Conservation (phyloP, 208 protist genomes). For the Lotmaria passim region DNA sequence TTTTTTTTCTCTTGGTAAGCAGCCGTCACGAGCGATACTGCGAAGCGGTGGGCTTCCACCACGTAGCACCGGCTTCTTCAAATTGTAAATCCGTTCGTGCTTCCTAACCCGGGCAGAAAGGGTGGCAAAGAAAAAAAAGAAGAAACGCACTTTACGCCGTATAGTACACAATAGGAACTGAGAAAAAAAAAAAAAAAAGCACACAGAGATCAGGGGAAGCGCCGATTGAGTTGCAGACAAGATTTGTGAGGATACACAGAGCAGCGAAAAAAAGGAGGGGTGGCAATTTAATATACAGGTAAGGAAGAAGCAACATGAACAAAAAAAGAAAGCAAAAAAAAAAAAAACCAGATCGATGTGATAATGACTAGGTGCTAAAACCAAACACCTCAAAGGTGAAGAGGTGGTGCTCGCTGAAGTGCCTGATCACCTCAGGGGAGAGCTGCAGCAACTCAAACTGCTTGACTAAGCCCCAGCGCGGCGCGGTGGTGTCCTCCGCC, state of each 20-base stretch:
- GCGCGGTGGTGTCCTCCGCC: constrained; percentile 42
- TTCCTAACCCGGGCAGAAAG: too few relatives aligned
- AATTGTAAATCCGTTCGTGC: too few relatives aligned
- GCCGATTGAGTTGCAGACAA: not conserved
- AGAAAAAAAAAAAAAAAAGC: constrained; percentile 7
- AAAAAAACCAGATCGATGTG: constrained; percentile 12
- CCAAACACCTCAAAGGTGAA: constrained; percentile 85
- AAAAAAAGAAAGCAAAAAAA: constrained; percentile 1
- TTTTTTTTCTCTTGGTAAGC: too few relatives aligned
- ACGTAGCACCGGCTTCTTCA: too few relatives aligned
- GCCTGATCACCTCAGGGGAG: constrained; percentile 50
- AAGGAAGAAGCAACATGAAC: not conserved
- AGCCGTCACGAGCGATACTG: too few relatives aligned
- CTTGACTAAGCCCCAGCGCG: constrained; percentile 64
- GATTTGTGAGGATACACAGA: not conserved
- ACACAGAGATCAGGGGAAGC: not conserved
- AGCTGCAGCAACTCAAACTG: constrained; percentile 70
- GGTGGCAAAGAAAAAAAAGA: too few relatives aligned
- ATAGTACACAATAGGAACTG: not conserved
- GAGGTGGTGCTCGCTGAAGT: constrained; percentile 51
- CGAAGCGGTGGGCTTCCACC: too few relatives aligned
- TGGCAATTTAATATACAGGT: not conserved
- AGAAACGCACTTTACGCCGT: too few relatives aligned
- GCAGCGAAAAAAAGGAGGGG: not conserved
- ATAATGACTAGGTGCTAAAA: constrained; percentile 45